phyloP scores from a whole-genome alignment of 2,329 filamentous ascomycete genomes.

The Trichoderma polysporum region DNA sequence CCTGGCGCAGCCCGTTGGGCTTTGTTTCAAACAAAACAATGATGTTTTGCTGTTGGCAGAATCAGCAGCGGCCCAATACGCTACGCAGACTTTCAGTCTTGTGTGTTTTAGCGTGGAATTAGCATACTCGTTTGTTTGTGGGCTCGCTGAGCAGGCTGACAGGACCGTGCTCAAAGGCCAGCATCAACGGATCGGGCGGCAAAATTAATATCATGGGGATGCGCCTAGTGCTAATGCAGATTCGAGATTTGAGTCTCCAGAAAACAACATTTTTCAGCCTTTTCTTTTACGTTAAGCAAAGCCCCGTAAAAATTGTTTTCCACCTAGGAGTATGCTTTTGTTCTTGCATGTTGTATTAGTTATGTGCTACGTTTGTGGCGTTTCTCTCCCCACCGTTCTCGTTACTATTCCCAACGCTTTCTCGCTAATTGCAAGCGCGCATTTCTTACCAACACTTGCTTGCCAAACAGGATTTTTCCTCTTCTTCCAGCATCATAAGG shows the following conservation, averaged over 20 bases:
- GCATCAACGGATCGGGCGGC: conserved; percentile 2
- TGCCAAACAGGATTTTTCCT: too few relatives aligned
- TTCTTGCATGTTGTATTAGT: not conserved
- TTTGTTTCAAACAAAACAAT: not conserved
- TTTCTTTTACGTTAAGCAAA: not conserved
- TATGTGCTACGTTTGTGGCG: not conserved
- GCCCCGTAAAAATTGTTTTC: not conserved
- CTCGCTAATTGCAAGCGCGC: not conserved
- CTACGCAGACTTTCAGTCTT: not conserved
- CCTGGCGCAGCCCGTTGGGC: not conserved
- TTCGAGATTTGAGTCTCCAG: too few relatives aligned
- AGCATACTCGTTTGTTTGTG: not conserved
- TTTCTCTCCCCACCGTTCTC: not conserved
- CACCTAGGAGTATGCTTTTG: not conserved
- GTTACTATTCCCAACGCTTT: not conserved
- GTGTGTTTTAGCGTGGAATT: not conserved
- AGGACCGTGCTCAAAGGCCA: not conserved
- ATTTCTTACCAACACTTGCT: too few relatives aligned
- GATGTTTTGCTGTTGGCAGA: not conserved
- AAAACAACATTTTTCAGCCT: not conserved
- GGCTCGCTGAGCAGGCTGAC: not conserved
- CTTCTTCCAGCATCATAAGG: not conserved
- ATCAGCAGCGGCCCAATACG: not conserved
- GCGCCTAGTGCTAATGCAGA: too few relatives aligned
- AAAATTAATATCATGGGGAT: not conserved